Base-by-base conservation (phyloP, 2,329 filamentous ascomycete genomes). In the Myriosclerotinia duriaeana region DNA sequence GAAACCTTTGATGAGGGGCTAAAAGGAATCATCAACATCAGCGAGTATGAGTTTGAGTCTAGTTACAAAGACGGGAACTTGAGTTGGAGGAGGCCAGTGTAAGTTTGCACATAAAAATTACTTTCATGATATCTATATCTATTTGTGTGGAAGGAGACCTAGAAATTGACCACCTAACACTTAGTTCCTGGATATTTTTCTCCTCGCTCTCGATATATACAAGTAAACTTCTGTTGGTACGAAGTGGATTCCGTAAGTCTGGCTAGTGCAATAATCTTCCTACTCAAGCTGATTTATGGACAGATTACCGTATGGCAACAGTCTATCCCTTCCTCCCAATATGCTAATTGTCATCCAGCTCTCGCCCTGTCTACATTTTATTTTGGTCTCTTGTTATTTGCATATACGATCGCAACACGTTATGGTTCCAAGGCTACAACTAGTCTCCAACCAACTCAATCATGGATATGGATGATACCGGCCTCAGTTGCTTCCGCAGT, bases 401-500 rank as follows among this genome's bases (percentile, higher is more conserved):
- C 22, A 7, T 46, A 7, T 12, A 34, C 30, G 5, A 59, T 59
- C 26, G 20, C 2, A 48, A n/a, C 42, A 48, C 11, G 26, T 3
- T 17, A 48, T 11, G 17, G 22, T n/a, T 4, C 26, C 7, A n/a
- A 20, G 6, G 30, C 11, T 6, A n/a, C 4, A 26, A 36, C 6
- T 4, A 11, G 11, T 17, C n/a, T 34, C 15, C 15, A 20, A 17
- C 17, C 5, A 14, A n/a, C 40, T 59, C 40, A 17, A 36, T 42
- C 44, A 42, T 74, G 70, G 69, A 12, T 53, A 12, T 36, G 42
- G n/a, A 72, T 72, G 71, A 46, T 72, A 53, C 67, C 69, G 20
- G 71, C 70, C 2, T 63, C 72, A 34, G 36, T 71, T 9, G 46
- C 69, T 26, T 71, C 71, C 52, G 71, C 72, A 6, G 66, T 67